Conservation (phyloP, 768 basidiomycete species). For the Pholiota microspora region DNA sequence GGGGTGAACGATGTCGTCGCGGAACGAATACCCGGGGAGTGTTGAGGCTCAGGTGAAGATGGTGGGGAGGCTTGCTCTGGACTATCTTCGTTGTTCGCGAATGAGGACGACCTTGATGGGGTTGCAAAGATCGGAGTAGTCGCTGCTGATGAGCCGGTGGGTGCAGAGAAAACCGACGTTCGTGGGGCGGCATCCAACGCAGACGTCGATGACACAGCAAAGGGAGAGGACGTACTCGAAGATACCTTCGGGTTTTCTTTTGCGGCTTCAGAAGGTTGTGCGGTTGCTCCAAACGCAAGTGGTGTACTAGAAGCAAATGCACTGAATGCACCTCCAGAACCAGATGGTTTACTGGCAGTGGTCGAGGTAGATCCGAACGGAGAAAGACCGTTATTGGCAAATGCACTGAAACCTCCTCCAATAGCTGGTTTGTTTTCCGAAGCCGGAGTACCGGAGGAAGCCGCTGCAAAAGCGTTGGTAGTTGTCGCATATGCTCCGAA, state of each 20-base stretch:
- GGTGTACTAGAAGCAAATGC: neutral
- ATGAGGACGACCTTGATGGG: neutral
- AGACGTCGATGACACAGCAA: slow-evolving; percentile 2
- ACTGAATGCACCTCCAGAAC: neutral
- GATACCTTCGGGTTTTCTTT: slow-evolving; percentile 1
- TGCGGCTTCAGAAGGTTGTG: neutral
- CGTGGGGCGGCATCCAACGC: neutral
- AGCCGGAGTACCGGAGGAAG: neutral
- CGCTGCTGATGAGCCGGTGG: neutral
- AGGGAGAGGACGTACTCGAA: neutral
- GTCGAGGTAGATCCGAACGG: no score
- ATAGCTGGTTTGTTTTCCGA: neutral
- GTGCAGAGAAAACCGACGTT: neutral
- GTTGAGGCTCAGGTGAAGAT: slow-evolving; percentile 25
- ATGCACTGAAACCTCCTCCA: neutral
- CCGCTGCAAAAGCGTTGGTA: slow-evolving; percentile 19
- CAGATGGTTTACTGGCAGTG: neutral
- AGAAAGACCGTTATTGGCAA: neutral
- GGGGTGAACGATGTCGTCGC: slow-evolving; percentile 3
- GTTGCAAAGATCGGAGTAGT: slow-evolving; percentile 2
- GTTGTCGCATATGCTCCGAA: slow-evolving; percentile 29
- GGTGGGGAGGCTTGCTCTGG: slow-evolving; percentile 18
- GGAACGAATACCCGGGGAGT: slow-evolving; percentile 3
- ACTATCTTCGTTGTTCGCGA: neutral
- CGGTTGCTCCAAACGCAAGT: neutral